Base-by-base conservation (phyloP, 2,329 filamentous ascomycete species). In the Apiospora arundinis region DNA sequence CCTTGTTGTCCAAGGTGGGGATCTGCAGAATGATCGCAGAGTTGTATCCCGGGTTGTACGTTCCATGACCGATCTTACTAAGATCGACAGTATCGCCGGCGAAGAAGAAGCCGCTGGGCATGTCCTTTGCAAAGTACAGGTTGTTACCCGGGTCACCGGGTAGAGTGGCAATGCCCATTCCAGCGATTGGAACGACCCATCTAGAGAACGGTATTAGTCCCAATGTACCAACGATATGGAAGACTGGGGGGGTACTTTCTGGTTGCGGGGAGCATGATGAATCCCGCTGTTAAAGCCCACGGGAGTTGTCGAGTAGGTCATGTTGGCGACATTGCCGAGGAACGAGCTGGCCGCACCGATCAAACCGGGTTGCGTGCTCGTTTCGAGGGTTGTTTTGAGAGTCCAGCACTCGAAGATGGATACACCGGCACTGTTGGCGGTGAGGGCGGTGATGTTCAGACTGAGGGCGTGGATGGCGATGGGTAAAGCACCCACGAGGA, bases 321-420 rank as follows among this genome's bases (percentile, higher is more conserved):
- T 72, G 68, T 82, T 83, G 1, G 76, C 75, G 5, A 78, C 73
- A 42, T 75, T 68, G 4, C 83, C 82, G 4, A 85, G 74, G 37
- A 73, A 70, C 1, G 81, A 71, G 18, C 74, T 67, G 4, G 76
- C 74, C 2, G 78, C 74, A 3, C 83, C 82, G 6, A 76, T 40
- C 3, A 75, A 80, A 0, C 83, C 82, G 7, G 80, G 72, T 37
- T 79, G 65, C 3, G 74, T 74, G 6, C 81, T 82, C 1, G 72
- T 74, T 21, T 75, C 63, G 72, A 84, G 84, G 6, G 80, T 78
- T 0, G 79, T 73, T 11, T 77, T 72, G 16, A 85, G 74, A 71
- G 82, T 78, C 84, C 83, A 85, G 75, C 83, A 85, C 76, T 85
- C 81, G 18, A 85, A 75, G 1, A 76, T 79, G 18, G 83, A 85